A percentile compares a stretch with the other conserved stretches of the same genome.
Evolutionary conservation across 345 rosid genomes (phyloP).

Genomic region (Populus tremula): DNA sequence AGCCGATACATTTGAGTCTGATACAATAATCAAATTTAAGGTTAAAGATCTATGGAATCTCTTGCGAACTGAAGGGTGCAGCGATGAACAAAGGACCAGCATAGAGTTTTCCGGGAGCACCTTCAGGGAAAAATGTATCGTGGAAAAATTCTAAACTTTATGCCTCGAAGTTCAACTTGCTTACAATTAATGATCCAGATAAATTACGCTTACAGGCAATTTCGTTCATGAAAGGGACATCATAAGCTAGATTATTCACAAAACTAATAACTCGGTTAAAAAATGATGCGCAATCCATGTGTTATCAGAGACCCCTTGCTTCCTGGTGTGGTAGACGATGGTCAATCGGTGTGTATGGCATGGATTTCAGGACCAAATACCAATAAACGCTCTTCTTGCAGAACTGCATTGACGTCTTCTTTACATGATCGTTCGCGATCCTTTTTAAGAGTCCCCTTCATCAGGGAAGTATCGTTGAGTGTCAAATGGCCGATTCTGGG

Average conservation of each 20-base stretch:
- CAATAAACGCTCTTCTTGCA: not conserved
- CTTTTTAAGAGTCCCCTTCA: constrained; percentile 7
- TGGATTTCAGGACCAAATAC: not conserved
- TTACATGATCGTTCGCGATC: not conserved
- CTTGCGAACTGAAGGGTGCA: too few relatives aligned
- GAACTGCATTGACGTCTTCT: not conserved
- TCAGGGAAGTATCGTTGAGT: constrained; percentile 22
- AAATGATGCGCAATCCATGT: too few relatives aligned
- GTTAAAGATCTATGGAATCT: too few relatives aligned
- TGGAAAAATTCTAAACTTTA: too few relatives aligned
- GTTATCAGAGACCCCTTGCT: not conserved
- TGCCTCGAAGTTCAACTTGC: not conserved
- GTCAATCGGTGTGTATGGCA: not conserved
- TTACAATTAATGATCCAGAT: not conserved
- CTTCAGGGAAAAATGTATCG: too few relatives aligned
- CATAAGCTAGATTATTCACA: not conserved
- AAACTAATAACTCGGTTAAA: not conserved
- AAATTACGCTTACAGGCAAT: not conserved
- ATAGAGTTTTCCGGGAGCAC: too few relatives aligned
- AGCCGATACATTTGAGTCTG: too few relatives aligned
- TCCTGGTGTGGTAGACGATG: not conserved
- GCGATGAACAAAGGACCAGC: too few relatives aligned
- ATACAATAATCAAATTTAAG: too few relatives aligned
- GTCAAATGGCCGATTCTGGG: constrained; percentile 52
- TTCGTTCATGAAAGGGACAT: not conserved